Percentiles rank a stretch among this genome's conserved stretches.
Evolutionary conservation across 345 rosid genomes (phyloP).

Genomic region (Salix koriyanagi): DNA sequence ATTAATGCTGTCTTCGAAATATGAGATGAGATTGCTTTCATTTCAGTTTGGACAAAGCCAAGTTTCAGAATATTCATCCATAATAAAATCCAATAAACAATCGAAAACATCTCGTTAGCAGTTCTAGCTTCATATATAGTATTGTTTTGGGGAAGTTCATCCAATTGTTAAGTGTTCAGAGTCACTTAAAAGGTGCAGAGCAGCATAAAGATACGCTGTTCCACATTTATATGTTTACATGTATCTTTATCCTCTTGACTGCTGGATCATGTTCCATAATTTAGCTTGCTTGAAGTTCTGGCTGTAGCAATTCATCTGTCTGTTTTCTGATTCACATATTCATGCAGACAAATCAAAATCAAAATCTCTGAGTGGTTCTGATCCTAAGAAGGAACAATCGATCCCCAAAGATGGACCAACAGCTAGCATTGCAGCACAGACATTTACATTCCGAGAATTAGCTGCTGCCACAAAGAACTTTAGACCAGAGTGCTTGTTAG

Average conservation of each 20-base stretch:
- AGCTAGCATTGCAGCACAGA: slow-evolving; percentile 80
- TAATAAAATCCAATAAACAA: not conserved
- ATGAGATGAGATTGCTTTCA: too few species aligned
- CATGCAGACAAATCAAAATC: slow-evolving; percentile 75
- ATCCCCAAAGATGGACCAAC: slow-evolving; percentile 73
- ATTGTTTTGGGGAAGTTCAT: not conserved
- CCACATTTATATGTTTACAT: not conserved
- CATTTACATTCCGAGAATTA: slow-evolving; percentile 86
- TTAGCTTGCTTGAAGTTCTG: not conserved
- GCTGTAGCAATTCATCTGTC: not conserved
- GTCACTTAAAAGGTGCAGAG: not conserved
- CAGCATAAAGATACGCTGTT: not conserved
- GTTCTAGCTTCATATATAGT: not conserved
- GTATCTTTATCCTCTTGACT: not conserved
- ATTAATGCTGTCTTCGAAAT: not conserved
- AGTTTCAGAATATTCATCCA: not conserved
- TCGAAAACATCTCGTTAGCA: not conserved
- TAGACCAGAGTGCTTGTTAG: slow-evolving; percentile 70
- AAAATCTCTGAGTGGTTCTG: slow-evolving; percentile 58
- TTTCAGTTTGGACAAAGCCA: not conserved
- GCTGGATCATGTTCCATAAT: not conserved
- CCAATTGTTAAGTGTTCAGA: not conserved
- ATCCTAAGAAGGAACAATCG: slow-evolving; percentile 62
- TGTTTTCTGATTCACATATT: slow-evolving; percentile 6
- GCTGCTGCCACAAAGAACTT: slow-evolving; percentile 84